Percentiles rank a stretch among this genome's conserved stretches.
Evolutionary conservation across 306 rosid species (phyloP).

Genomic region (Pyrus betulifolia): DNA sequence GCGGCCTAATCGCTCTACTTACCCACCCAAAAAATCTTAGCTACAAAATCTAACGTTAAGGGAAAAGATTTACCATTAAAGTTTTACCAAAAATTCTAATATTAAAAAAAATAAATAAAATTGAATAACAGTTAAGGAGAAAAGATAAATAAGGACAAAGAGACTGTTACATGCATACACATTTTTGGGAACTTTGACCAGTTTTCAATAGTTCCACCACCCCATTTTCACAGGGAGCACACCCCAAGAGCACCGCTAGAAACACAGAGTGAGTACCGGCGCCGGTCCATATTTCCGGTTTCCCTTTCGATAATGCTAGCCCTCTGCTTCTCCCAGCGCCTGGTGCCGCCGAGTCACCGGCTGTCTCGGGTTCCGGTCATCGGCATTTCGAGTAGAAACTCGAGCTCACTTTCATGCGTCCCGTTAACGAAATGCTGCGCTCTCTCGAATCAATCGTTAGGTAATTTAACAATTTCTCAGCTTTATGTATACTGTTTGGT

Average conservation of each 20-base stretch:
- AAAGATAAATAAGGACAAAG: neutral
- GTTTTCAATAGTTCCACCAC: neutral
- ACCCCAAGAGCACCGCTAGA: neutral
- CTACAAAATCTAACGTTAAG: no score
- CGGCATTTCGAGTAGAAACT: constrained; percentile 12
- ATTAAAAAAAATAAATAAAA: neutral
- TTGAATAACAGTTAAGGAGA: neutral
- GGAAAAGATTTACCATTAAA: no score
- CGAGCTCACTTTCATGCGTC: constrained; percentile 13
- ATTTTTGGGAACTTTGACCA: neutral
- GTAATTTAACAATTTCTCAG: constrained; percentile 17
- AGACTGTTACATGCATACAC: neutral
- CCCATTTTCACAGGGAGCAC: neutral
- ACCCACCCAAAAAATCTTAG: no score
- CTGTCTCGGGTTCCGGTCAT: constrained; percentile 15
- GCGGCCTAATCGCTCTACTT: no score
- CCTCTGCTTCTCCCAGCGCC: constrained; percentile 14
- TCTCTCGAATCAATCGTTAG: constrained; percentile 5
- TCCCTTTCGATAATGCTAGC: constrained; percentile 12
- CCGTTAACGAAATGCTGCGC: constrained; percentile 29
- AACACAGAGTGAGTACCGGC: neutral
- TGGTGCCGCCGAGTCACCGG: constrained; percentile 17
- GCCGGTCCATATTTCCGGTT: neutral
- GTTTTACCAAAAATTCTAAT: no score
- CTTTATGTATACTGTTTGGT: neutral